Evolutionary conservation across 345 rosid species (phyloP), one percentile per base, ranked within the genome.

Genomic region (Pugionium cornutum): DNA sequence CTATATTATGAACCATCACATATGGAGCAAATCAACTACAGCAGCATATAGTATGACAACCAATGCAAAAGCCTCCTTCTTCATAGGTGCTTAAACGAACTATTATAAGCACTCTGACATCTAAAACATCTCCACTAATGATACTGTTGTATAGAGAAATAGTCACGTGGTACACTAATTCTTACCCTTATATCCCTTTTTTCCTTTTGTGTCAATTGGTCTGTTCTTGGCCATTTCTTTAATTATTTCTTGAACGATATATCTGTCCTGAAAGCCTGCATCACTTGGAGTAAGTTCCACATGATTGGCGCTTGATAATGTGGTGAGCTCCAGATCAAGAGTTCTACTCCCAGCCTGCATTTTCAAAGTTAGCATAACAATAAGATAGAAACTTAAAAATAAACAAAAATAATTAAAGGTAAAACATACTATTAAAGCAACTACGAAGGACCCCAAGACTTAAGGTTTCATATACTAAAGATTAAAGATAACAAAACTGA

Each of bases 161-260:
- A 42, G 34, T 50, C 0, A 58, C 9, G 45, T n/a, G 0, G 51
- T 46, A 43, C 25, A 58, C 45, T 0, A 26, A 32, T 46, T 54
- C 28, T 72, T 76, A 94, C 99, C 96, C 78, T 90, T 94, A 62
- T 53, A 94, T 35, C 96, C 92, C 54, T 82, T 86, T 75, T 69
- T 90, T 68, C 99, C 97, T 81, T 86, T 94, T 0, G 84, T 78
- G 75, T 90, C 96, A 64, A 88, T 82, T 30, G 92, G 99, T 75
- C 99, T 86, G 76, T 86, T 92, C 82, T 81, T 90, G 56, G 97
- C 99, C 96, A 94, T 94, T 69, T 94, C 99, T 72, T 94, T 94
- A 28, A 94, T 94, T 51, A 94, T 80, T 84, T 90, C 99, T 65
- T 86, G 99, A 66, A 94, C 97, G 39, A 94, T 65, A 64, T 90